Conservation (phyloP, 2,329 filamentous ascomycete genomes). For the Paraphoma chrysanthemicola region DNA sequence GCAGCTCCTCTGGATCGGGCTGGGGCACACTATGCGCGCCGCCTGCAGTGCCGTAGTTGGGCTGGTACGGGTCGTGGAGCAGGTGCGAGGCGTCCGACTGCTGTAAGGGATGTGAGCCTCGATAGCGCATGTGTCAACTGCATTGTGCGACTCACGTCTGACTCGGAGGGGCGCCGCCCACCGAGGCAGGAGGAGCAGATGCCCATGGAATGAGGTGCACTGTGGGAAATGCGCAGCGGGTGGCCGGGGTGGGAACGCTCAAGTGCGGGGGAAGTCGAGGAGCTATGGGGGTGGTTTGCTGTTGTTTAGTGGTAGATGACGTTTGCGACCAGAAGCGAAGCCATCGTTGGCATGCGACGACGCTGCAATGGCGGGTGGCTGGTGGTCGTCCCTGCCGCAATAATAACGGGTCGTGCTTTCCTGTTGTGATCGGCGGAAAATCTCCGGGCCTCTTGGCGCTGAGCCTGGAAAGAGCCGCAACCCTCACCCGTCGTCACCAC, state of each 20-base stretch:
- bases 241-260: not conserved
- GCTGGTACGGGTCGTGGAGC: slow-evolving; percentile 53
- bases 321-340: slow-evolving; percentile 9
- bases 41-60: slow-evolving; percentile 53
- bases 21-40: slow-evolving; percentile 47
- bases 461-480: slow-evolving; percentile 11
- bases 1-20: slow-evolving; percentile 58
- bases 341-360: slow-evolving; percentile 19
- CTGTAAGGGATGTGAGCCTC: slow-evolving; percentile 46
- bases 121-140: slow-evolving; percentile 4
- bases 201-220: slow-evolving; percentile 50
- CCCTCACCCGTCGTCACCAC: slow-evolving; percentile 5
- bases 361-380: slow-evolving; percentile 19
- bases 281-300: slow-evolving; percentile 4
- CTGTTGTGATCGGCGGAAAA: slow-evolving; percentile 20
- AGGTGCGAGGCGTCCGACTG: slow-evolving; percentile 55
- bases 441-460: slow-evolving; percentile 20
- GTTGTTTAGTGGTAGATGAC: slow-evolving; percentile 2
- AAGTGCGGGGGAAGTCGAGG: slow-evolving; percentile 4
- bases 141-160: slow-evolving; percentile 48
- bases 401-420: slow-evolving; percentile 5
- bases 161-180: slow-evolving; percentile 51
- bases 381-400: slow-evolving; percentile 11
- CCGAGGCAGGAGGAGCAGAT: slow-evolving; percentile 59
- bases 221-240: not conserved